These are phyloP conservation scores for Pistacia integerrima DNA, from an alignment of 345 rosid genomes.

Conservation along the genomic window DNA sequence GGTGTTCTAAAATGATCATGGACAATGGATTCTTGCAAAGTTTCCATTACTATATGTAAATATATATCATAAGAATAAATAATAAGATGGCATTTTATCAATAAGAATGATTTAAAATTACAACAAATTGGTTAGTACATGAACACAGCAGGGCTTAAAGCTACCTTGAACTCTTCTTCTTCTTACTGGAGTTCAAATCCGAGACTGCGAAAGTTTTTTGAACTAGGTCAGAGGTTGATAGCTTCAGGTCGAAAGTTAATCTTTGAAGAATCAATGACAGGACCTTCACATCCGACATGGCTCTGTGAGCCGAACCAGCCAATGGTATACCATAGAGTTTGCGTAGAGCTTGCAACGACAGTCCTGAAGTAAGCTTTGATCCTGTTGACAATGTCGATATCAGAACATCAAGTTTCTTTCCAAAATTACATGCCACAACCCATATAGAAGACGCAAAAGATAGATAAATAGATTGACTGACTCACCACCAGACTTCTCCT, in stretches of 20 bases:
- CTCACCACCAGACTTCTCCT: slow-evolving; percentile 58
- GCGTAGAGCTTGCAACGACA: slow-evolving; percentile 48
- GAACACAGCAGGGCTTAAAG: background rate
- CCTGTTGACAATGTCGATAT: slow-evolving; percentile 36
- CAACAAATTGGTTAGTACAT: slow-evolving; percentile 16
- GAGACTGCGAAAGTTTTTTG: slow-evolving; percentile 45
- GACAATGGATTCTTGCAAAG: too few relatives aligned
- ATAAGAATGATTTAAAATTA: slow-evolving; percentile 19
- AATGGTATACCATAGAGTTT: slow-evolving; percentile 42
- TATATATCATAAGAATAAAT: slow-evolving; percentile 15
- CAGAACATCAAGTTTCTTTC: background rate
- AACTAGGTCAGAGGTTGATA: slow-evolving; percentile 51
- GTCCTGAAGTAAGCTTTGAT: slow-evolving; percentile 30
- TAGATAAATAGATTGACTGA: slow-evolving; percentile 9
- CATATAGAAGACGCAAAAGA: too few relatives aligned
- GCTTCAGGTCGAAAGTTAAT: slow-evolving; percentile 61
- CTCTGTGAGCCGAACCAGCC: slow-evolving; percentile 77
- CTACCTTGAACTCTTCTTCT: slow-evolving; percentile 46
- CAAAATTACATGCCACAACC: background rate
- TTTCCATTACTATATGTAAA: too few relatives aligned
- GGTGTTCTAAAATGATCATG: too few relatives aligned
- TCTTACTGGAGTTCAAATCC: slow-evolving; percentile 42
- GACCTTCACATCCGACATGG: slow-evolving; percentile 74
- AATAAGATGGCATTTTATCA: slow-evolving; percentile 11
- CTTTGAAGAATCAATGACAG: slow-evolving; percentile 66